Base-by-base conservation (phyloP, 2,329 filamentous ascomycete species). In the Clarireedia monteithiana region DNA sequence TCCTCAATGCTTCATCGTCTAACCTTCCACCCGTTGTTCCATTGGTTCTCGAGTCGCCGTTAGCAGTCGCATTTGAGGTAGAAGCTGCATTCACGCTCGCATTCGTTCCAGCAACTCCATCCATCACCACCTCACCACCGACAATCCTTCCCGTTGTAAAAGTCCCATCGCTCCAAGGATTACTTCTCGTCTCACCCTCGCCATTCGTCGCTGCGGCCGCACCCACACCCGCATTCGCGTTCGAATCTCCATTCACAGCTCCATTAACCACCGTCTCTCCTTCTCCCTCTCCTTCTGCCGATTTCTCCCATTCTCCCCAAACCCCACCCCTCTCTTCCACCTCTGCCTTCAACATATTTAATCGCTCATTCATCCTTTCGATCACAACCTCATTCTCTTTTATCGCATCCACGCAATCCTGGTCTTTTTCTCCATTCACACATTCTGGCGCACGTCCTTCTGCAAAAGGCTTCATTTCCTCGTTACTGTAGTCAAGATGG, bases 401-500 rank as follows among this genome's bases (percentile, higher is more conserved):
- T 67, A 91, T 87, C 58, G 87, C 87, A 57, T 90, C 86, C 62
- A 82, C 73, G 74, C 88, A 91, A 69, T 88, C 86, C 59, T 76
- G 75, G 67, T 91, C 88, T 15, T 83, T 77, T 24, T 75, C 70
- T 0, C 62, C 62, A 48, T 61, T 59, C 2, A 38, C n/a, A n/a
- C 59, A 56, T 3, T 55, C 48, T 20, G 63, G 62, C 17, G 34
- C 53, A 5, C 59, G 63, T 3, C 66, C 67, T 15, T 83, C 77
- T 55, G 85, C 84, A 64, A 82, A 90, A 36, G 86, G 85, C 55
- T 78, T 75, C 57, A 91, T 83, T 69, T 91, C 82, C 60, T 80
- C 78, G 73, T 91, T 91, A 60, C 84, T 88, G 69, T 84, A 83
- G 65, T 85, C 80, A 26, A 91, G 82, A 70, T 91, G 86, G 24